Conservation (phyloP, 2,329 filamentous ascomycete genomes). For the Blastomyces silverae region DNA sequence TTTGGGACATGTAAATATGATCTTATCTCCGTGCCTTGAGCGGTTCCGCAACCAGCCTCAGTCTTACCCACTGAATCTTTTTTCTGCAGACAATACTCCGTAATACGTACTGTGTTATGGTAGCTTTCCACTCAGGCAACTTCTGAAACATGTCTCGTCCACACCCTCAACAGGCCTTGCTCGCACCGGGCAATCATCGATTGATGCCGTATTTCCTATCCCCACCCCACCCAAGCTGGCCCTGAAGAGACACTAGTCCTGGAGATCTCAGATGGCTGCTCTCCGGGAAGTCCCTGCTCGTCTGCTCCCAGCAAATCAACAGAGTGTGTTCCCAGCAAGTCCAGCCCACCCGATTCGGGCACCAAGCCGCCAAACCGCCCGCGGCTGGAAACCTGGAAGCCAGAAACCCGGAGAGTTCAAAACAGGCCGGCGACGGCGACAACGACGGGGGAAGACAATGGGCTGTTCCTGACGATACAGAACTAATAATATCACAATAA, state of each 20-base stretch:
- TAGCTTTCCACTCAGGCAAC: background rate
- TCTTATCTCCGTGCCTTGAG: too few species aligned
- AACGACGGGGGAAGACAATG: background rate
- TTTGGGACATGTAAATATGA: too few species aligned
- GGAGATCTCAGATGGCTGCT: background rate
- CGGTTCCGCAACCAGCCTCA: too few species aligned
- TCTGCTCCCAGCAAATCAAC: background rate
- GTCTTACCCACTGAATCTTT: too few species aligned
- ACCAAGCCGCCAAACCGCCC: background rate
- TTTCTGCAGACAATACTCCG: background rate
- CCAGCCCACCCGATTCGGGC: background rate
- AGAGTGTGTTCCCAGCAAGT: background rate
- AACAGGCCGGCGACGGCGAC: background rate
- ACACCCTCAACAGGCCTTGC: background rate
- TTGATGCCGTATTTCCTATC: background rate
- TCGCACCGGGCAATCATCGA: too few species aligned
- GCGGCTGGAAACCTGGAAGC: background rate
- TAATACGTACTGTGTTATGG: background rate
- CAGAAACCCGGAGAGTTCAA: background rate
- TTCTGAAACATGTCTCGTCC: background rate
- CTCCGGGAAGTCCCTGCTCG: background rate
- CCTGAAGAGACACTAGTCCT: background rate
- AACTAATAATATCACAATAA: background rate
- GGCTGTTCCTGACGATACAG: slow-evolving; percentile 2
- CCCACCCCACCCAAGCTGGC: background rate